phyloP scores from a whole-genome alignment of 768 basidiomycete species.

The Leucocoprinus leucothites region DNA sequence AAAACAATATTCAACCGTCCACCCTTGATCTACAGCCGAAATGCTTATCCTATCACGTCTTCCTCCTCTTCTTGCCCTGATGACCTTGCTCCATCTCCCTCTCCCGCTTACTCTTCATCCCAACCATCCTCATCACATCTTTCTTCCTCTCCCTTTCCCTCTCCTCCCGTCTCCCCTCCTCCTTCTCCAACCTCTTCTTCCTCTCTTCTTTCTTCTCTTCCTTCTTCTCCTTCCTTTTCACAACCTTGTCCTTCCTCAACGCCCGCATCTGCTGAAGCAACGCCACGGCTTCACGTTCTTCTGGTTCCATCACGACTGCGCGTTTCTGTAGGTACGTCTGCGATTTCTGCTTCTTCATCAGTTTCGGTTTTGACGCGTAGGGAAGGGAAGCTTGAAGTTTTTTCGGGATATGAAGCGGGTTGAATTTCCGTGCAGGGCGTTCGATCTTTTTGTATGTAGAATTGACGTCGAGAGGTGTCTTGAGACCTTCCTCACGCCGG shows the following conservation, averaged over 20 bases:
- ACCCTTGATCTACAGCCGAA: too few species aligned
- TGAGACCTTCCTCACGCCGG: conserved; percentile 78
- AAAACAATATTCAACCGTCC: too few species aligned
- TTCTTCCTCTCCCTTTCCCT: conserved; percentile 78
- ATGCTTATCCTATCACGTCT: conserved; percentile 27
- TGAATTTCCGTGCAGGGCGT: conserved; percentile 82
- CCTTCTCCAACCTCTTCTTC: conserved; percentile 71
- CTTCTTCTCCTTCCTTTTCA: conserved; percentile 81
- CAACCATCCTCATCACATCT: conserved; percentile 68
- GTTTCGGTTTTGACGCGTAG: conserved; percentile 88
- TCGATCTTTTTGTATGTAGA: conserved; percentile 87
- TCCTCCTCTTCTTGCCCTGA: conserved; percentile 39
- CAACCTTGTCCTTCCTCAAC: conserved; percentile 84
- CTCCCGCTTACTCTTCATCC: conserved; percentile 71
- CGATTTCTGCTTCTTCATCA: conserved; percentile 68
- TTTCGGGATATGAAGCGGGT: conserved; percentile 82
- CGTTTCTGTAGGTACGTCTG: conserved; percentile 93
- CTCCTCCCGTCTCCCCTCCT: conserved; percentile 55
- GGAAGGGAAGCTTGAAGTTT: conserved; percentile 90
- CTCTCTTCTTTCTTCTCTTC: conserved; percentile 67
- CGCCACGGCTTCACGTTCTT: conserved; percentile 90
- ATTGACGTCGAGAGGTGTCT: conserved; percentile 77
- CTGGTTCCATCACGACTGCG: conserved; percentile 92
- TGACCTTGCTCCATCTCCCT: conserved; percentile 56
- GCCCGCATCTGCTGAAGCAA: conserved; percentile 93